Conservation (phyloP, 2,329 filamentous ascomycete species). For the Macrophomina pseudophaseolina region DNA sequence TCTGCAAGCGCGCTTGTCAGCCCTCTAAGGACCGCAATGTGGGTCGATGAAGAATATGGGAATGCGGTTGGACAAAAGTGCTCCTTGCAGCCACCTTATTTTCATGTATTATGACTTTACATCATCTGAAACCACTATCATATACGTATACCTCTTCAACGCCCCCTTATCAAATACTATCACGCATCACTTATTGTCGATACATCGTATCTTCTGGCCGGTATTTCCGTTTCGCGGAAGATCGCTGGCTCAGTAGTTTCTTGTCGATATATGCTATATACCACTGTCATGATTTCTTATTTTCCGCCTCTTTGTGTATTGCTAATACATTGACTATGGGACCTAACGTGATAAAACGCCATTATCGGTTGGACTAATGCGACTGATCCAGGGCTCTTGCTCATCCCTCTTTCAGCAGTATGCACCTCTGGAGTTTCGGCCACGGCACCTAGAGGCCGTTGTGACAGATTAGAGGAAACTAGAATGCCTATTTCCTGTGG, state of each 20-base stretch:
- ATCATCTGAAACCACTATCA: not conserved
- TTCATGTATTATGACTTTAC: constrained; percentile 15
- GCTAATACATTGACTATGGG: too few relatives aligned
- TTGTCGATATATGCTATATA: constrained; percentile 25
- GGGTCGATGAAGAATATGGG: too few relatives aligned
- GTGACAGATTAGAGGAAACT: too few relatives aligned
- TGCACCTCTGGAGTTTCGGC: too few relatives aligned
- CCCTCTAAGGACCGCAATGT: too few relatives aligned
- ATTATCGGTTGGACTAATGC: too few relatives aligned
- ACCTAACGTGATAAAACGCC: too few relatives aligned
- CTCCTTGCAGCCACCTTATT: not conserved
- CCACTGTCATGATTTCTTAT: not conserved
- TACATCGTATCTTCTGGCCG: not conserved
- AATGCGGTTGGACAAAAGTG: not conserved
- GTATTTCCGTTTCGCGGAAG: not conserved
- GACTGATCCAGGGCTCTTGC: too few relatives aligned
- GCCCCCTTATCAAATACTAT: not conserved
- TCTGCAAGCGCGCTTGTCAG: not conserved
- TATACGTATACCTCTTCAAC: not conserved
- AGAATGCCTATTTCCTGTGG: too few relatives aligned
- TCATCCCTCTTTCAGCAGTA: too few relatives aligned
- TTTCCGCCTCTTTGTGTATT: not conserved
- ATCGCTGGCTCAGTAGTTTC: not conserved
- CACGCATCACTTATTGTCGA: not conserved
- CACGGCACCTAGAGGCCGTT: too few relatives aligned